Base-by-base conservation (phyloP, 805 yeast genomes). In the Candida sonorensis region DNA sequence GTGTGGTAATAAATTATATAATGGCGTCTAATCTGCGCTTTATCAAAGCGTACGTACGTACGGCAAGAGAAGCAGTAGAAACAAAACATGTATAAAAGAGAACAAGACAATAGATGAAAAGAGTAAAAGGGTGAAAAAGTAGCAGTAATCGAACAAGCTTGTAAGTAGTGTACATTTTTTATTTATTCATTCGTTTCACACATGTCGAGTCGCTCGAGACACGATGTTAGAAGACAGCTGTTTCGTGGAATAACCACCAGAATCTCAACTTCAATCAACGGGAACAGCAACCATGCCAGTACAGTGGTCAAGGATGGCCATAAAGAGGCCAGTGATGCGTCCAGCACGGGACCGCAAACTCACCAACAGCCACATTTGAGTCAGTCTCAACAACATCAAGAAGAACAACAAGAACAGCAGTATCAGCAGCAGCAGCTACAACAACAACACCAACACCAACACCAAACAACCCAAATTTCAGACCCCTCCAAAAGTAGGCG, bases 241-340 rank as follows among this genome's bases (percentile, higher is more conserved):
- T 56, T 57, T 30, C 52, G 56, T 12, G 60, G 61, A 1, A 57
- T 57, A 18, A 51, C 57, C 2, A 44, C 56, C 13, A 32, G 54
- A 18, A 51, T 57, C 17, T 46, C 55, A 14, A 43, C 54, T 20
- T 30, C 20, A 18, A 18, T 18, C 20, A 7, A 23, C 26, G 4
- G 5, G 7, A 23, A 12, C 16, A 23, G 5, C 14, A 10, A 6
- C 23, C 7, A 10, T n/a, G n/a, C n/a, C n/a, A n/a, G n/a, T n/a
- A n/a, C n/a, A n/a, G n/a, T n/a, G n/a, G n/a, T n/a, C n/a, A n/a
- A n/a, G n/a, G n/a, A n/a, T n/a, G n/a, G n/a, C n/a, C n/a, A n/a
- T n/a, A n/a, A n/a, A n/a, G n/a, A n/a, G n/a, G n/a, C n/a, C n/a
- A n/a, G n/a, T n/a, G n/a, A n/a, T n/a, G n/a, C n/a, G n/a, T n/a